Percentiles rank a stretch among this genome's conserved stretches.
Evolutionary conservation across 345 rosid species (phyloP).

Genomic region (Brassica incana): DNA sequence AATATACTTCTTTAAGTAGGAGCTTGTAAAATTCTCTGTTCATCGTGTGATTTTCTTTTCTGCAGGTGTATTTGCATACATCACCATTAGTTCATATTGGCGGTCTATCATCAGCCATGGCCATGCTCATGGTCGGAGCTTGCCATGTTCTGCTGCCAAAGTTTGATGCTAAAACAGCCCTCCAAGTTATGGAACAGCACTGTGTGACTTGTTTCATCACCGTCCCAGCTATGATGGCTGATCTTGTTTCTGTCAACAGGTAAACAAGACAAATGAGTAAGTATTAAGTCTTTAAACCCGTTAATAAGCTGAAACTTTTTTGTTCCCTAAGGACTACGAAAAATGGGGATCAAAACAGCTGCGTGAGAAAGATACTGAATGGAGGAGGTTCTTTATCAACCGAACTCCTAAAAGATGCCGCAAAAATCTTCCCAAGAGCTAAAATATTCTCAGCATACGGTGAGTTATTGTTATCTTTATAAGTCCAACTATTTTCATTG

Average conservation of each 20-base stretch:
- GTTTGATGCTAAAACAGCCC: conserved; percentile 61
- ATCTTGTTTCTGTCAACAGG: conserved; percentile 56
- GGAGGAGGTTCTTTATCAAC: conserved; percentile 81
- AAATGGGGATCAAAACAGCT: conserved; percentile 44
- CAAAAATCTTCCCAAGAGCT: conserved; percentile 57
- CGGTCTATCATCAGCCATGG: conserved; percentile 80
- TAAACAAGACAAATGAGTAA: conserved; percentile 23
- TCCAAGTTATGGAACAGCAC: conserved; percentile 55
- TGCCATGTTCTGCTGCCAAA: conserved; percentile 73
- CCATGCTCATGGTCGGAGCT: conserved; percentile 91
- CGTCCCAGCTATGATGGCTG: conserved; percentile 81
- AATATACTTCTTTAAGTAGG: not conserved
- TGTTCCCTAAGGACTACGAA: conserved; percentile 42
- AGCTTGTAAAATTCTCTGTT: conserved; percentile 1
- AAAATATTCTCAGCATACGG: conserved; percentile 80
- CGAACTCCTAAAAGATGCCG: conserved; percentile 51
- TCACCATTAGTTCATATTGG: conserved; percentile 88
- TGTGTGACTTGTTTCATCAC: conserved; percentile 77
- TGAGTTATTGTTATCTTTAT: conserved; percentile 30
- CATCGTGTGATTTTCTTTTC: not conserved
- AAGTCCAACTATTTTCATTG: not conserved
- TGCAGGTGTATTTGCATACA: conserved; percentile 85
- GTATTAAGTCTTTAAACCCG: not conserved
- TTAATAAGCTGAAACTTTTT: not conserved
- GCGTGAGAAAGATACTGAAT: conserved; percentile 68